phyloP scores from a whole-genome alignment of 345 rosid species.

The Clarkia xantiana region DNA sequence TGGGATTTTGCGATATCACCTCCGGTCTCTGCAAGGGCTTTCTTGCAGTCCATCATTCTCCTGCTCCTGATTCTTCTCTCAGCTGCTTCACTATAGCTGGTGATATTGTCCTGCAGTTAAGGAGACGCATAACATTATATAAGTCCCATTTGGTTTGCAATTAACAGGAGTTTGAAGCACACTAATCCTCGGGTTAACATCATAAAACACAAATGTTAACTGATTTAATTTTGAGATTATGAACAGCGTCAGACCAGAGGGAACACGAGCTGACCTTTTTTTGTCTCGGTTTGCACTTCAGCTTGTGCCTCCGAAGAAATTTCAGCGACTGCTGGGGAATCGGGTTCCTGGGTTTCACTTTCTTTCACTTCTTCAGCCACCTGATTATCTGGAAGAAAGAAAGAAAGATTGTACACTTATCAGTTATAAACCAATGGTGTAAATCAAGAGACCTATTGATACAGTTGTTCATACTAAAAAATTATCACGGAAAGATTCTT shows the following conservation, averaged over 20 bases:
- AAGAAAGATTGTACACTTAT: constrained; percentile 12
- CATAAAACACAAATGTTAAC: too few relatives aligned
- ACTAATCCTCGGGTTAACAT: too few relatives aligned
- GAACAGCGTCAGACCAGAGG: too few relatives aligned
- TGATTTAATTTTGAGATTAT: too few relatives aligned
- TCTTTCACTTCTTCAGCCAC: constrained; percentile 21
- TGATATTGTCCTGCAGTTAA: constrained; percentile 40
- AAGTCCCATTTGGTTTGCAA: too few relatives aligned
- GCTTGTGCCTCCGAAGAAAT: constrained; percentile 14
- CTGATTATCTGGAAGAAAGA: constrained; percentile 19
- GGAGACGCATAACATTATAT: not conserved
- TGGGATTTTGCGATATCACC: constrained; percentile 82
- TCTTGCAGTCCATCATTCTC: constrained; percentile 99
- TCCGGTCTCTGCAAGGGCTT: constrained; percentile 67
- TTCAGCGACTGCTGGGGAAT: constrained; percentile 23
- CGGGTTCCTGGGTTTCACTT: constrained; percentile 26
- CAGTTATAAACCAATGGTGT: too few relatives aligned
- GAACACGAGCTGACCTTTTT: constrained; percentile 7
- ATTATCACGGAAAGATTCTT: not conserved
- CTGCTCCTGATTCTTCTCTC: constrained; percentile 94
- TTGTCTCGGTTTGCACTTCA: constrained; percentile 21
- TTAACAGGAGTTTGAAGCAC: too few relatives aligned
- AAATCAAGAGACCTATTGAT: not conserved
- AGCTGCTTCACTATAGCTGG: constrained; percentile 90
- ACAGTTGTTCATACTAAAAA: not conserved